Conservation (phyloP, 148 eudicot genomes). For the Silene latifolia region DNA sequence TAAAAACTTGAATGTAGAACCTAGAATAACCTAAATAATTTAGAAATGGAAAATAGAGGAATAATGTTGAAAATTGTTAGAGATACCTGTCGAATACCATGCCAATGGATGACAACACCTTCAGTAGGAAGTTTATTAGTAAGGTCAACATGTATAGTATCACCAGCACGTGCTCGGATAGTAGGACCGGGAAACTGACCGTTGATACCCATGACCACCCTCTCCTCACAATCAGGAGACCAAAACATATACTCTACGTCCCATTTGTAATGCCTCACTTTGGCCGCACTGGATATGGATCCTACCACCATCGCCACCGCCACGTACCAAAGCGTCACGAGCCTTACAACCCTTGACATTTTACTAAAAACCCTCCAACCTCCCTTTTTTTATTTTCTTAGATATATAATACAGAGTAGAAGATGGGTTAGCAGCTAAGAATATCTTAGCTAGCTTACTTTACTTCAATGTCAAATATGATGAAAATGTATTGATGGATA, state of each 20-base stretch:
- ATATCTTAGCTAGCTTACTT: no score
- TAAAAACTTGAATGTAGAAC: no score
- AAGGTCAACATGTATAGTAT: constrained; percentile 51
- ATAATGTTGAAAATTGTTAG: no score
- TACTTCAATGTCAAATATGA: no score
- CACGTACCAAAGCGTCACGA: neutral
- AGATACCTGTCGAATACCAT: constrained; percentile 76
- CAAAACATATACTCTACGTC: constrained; percentile 59
- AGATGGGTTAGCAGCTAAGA: no score
- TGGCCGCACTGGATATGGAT: constrained; percentile 24
- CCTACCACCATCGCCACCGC: constrained; percentile 9
- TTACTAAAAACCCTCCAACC: no score
- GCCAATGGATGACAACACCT: constrained; percentile 92
- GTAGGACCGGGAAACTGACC: constrained; percentile 89
- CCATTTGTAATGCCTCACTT: constrained; percentile 52
- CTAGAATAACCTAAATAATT: no score
- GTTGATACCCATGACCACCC: constrained; percentile 58
- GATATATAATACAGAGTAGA: no score
- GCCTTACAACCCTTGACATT: no score
- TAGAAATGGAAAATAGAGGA: no score
- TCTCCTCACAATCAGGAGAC: constrained; percentile 66
- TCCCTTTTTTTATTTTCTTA: no score
- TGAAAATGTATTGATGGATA: no score
- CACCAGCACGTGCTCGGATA: constrained; percentile 60
- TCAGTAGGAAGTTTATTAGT: constrained; percentile 71